Percentiles rank a stretch among this genome's conserved stretches.
Evolutionary conservation across 345 rosid species (phyloP).

Genomic region (Schrenkiella parvula): DNA sequence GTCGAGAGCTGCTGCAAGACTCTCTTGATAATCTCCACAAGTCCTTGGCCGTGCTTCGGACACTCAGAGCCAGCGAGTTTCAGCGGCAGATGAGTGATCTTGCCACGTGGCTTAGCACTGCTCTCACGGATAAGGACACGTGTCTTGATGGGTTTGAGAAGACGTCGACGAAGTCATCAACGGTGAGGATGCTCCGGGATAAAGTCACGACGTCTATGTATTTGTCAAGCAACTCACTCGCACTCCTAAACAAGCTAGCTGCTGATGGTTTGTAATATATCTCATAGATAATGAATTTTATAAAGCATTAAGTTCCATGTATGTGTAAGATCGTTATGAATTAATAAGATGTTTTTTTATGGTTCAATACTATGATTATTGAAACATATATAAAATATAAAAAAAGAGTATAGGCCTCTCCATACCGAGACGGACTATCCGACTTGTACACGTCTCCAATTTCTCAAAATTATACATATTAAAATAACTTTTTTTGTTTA

Average conservation of each 20-base stretch:
- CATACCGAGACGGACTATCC: not conserved
- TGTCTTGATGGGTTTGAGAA: conserved; percentile 75
- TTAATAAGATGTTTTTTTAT: not conserved
- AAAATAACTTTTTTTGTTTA: no score
- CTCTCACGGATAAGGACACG: conserved; percentile 68
- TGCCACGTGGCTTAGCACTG: conserved; percentile 65
- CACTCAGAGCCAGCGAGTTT: conserved; percentile 43
- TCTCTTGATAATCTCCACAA: conserved; percentile 59
- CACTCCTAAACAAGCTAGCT: conserved; percentile 71
- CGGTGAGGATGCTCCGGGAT: conserved; percentile 32
- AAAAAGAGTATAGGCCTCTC: not conserved
- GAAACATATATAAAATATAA: not conserved
- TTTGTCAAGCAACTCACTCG: conserved; percentile 74
- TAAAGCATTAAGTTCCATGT: not conserved
- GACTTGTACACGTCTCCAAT: not conserved
- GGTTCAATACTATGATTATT: not conserved
- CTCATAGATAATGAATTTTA: not conserved
- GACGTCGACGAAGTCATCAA: conserved; percentile 21
- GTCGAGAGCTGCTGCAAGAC: conserved; percentile 54
- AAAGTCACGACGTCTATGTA: conserved; percentile 46
- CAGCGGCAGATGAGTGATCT: conserved; percentile 57
- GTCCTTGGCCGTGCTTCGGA: conserved; percentile 55
- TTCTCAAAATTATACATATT: not conserved
- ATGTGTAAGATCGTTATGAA: not conserved
- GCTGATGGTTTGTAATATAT: conserved; percentile 43